Evolutionary conservation across 495 filamentous ascomycete species (phyloP).

Genomic region (Podospora pseudocomata): DNA sequence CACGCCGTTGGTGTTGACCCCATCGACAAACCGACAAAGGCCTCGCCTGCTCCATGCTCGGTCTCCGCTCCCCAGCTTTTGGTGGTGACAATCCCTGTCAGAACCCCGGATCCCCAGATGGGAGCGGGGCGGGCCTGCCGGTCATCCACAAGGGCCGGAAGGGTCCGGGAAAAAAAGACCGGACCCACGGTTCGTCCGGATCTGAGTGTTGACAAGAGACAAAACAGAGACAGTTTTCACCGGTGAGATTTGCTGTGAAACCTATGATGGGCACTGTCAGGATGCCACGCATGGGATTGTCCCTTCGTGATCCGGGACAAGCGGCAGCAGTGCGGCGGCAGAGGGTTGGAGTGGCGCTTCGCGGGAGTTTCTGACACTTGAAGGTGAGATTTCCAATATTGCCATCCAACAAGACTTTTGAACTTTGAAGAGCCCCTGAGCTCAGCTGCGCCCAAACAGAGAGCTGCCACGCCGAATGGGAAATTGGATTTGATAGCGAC

Average conservation of each 20-base stretch:
- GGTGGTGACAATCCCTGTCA: not conserved
- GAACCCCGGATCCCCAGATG: not conserved
- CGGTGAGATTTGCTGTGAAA: not conserved
- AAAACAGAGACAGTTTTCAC: not conserved
- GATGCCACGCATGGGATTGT: not conserved
- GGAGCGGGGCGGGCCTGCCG: not conserved
- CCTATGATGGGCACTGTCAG: not conserved
- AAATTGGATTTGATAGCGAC: not conserved
- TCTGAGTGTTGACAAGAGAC: not conserved
- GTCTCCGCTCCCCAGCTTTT: constrained; percentile 4
- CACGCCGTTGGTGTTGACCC: not conserved
- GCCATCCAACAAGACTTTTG: no score
- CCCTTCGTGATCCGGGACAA: not conserved
- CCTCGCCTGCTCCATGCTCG: not conserved
- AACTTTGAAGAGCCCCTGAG: no score
- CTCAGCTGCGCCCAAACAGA: not conserved
- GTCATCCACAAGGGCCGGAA: not conserved
- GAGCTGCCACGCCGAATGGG: not conserved
- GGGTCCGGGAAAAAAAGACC: not conserved
- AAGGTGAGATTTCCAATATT: not conserved
- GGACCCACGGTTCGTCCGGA: not conserved
- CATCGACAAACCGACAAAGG: not conserved
- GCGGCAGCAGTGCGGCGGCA: not conserved
- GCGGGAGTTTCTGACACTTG: not conserved
- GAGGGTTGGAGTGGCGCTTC: not conserved